Base-by-base conservation (phyloP, 2,329 filamentous ascomycete species). In the Apiospora rasikravindrae region DNA sequence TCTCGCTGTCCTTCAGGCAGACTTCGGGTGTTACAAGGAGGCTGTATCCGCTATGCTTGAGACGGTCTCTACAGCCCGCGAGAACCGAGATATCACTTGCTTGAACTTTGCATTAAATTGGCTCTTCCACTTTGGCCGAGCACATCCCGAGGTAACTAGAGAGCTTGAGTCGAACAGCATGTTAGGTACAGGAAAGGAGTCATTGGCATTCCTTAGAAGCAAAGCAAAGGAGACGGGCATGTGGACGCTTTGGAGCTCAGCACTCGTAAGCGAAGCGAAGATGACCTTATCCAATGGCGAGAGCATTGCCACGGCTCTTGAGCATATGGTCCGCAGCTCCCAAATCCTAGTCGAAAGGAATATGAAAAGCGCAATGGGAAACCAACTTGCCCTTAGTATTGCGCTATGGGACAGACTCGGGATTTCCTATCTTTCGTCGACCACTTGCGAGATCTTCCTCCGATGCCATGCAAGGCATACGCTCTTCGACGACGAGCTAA, bases 31-130 rank as follows among this genome's bases (percentile, higher is more conserved):
- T 79, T 92, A 95, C 80, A 89, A 90, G 53, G 95, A 98, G 82
- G 96, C 96, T 7, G 89, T 98, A n/a, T 90, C 94, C 14, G 94
- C 96, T 16, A 98, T 99, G 91, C 91, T 97, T 61, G 96, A 98
- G 81, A 95, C 96, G 0, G 95, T 99, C 45, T 92, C 95, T 0
- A 97, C 95, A n/a, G 96, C 96, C 0, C 88, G 96, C 74, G 96
- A 98, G 81, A 97, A 97, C 76, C 92, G 95, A 75, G 96, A 99
- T 79, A 94, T 94, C 86, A 91, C 90, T 4, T 98, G 96, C 79
- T 87, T 99, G 71, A 98, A 98, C 81, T 98, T 97, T 82, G 94
- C 95, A 44, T 89, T 99, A 73, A 97, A 95, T 79, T 99, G 96
- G 96, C 87, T 98, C 2, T 97, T 97, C 78, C 94, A 98, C 79